Evolutionary conservation across 2,329 filamentous ascomycete species (phyloP).

Genomic region (Epichloe bromicola): DNA sequence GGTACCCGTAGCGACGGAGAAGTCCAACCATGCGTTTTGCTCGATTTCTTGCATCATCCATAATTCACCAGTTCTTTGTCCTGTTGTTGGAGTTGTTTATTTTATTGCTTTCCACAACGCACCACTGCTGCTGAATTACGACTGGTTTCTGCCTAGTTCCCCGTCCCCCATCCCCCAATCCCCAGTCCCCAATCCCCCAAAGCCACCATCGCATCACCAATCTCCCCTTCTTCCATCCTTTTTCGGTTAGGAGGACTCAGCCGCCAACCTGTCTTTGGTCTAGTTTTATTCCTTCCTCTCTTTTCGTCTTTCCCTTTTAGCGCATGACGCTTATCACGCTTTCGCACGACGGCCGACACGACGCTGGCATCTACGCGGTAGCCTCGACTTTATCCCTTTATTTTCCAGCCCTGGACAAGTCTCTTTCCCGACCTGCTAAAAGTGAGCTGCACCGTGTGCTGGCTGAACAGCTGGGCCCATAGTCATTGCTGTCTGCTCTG

Average conservation of each 20-base stretch:
- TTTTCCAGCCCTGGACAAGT: not conserved
- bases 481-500: not conserved
- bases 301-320: not conserved
- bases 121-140: not conserved
- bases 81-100: not conserved
- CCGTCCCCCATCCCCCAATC: not conserved
- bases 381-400: not conserved
- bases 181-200: not conserved
- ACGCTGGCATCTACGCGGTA: not conserved
- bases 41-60: not conserved
- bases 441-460: not conserved
- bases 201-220: not conserved
- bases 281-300: not conserved
- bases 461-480: not conserved
- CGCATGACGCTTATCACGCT: not conserved
- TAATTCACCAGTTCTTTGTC: not conserved
- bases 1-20: constrained; percentile 3
- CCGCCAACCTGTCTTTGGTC: not conserved
- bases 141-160: not conserved
- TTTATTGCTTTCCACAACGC: not conserved
- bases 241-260: not conserved
- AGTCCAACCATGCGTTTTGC: not conserved
- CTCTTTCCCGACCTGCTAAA: not conserved
- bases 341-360: not conserved
- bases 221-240: not conserved